phyloP scores from a whole-genome alignment of 2,329 filamentous ascomycete genomes.

The Pseudodiploospora longispora region DNA sequence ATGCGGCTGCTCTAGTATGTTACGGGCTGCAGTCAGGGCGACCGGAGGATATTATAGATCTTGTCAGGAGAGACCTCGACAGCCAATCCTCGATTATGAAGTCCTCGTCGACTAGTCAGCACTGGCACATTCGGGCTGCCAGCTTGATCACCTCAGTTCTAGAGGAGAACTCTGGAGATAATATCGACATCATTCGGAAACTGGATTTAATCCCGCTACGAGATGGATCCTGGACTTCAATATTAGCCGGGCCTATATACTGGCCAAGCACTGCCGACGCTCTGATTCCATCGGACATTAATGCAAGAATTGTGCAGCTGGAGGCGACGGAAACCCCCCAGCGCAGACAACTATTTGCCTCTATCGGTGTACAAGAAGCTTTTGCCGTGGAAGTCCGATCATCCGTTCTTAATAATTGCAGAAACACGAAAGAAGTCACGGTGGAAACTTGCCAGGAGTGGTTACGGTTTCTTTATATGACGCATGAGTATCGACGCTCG shows the following conservation, averaged over 20 bases:
- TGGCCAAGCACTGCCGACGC: not conserved
- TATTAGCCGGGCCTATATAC: not conserved
- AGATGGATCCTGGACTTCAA: not conserved
- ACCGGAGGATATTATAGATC: no score
- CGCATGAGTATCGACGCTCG: not conserved
- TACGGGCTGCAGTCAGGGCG: no score
- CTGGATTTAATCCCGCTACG: not conserved
- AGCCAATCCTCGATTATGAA: no score
- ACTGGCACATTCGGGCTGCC: no score
- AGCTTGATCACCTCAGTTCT: no score
- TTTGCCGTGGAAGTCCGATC: not conserved
- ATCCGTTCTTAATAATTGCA: not conserved
- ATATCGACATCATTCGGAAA: no score
- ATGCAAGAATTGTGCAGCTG: not conserved
- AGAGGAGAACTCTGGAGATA: no score
- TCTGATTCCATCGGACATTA: not conserved
- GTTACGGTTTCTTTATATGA: slow-evolving; percentile 2
- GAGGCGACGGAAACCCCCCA: not conserved
- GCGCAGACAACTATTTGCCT: not conserved
- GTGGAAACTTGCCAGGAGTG: not conserved
- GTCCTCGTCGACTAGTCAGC: no score
- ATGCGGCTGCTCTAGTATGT: no score
- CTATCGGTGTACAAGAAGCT: slow-evolving; percentile 1
- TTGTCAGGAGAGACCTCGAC: no score
- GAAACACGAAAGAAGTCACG: not conserved